Base-by-base conservation (phyloP, 2,329 filamentous ascomycete species). In the Fusarium anguioides region DNA sequence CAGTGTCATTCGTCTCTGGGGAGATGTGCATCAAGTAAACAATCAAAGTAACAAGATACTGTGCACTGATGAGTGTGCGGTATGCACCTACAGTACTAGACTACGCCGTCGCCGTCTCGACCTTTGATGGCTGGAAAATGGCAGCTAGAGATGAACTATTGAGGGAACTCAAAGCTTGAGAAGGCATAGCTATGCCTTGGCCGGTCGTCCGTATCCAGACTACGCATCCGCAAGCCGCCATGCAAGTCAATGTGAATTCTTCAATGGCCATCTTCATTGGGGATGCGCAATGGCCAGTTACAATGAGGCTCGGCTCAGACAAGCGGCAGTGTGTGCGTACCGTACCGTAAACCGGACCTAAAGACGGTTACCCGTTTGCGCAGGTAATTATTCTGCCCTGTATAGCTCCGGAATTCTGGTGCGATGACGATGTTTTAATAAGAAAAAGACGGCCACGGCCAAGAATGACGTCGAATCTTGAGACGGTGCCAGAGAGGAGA, bases 381-480 rank as follows among this genome's bases (percentile, higher is more conserved):
- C 40, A 60, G 35, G 37, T 41, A 17, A 29, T 44, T 57, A 46
- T 27, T 29, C 24, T 46, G 44, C 31, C 45, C 46, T 59, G 56
- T 60, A 59, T 66, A 68, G 55, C 60, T 53, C 40, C 41, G 23
- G 27, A 51, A 47, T 20, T 40, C 53, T 40, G 27, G 23, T 44
- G 50, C 51, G 53, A 72, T 68, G 68, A 64, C 63, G 66, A 70
- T 66, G 31, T 29, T 60, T 64, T 66, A 60, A 64, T 69, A 48
- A 63, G 40, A 33, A 62, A 33, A 55, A 64, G 45, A 64, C 39
- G 57, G 49, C 50, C 45, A 44, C 21, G 44, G 51, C 37, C 66
- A 65, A 58, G 39, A 64, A 72, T 74, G 72, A 73, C 72, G 72
- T 74, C 61, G 65, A 48, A 55, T 56, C 48, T 49, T 56, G 50